Base-by-base conservation (phyloP, 768 basidiomycete genomes). In the Hygrocybe punicea region DNA sequence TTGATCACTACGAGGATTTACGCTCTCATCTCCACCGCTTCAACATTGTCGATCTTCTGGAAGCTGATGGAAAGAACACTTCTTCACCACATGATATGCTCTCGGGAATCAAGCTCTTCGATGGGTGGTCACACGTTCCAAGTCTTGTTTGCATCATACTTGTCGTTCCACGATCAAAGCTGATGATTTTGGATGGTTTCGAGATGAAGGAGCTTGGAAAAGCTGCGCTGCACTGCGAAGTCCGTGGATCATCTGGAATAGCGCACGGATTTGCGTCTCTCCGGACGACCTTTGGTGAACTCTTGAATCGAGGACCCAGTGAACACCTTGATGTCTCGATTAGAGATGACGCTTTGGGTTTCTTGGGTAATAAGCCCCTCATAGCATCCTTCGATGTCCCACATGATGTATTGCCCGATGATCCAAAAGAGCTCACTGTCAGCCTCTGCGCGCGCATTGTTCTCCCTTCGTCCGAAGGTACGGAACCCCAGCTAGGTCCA, bases 341-440 rank as follows among this genome's bases (percentile, higher is more conserved):
- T 2, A 76, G 77, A 10, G 57, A 51, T 5, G 75, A 73, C 14
- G 54, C 70, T 0, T 56, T 77, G 47, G 40, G 40, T 21, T 10
- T 44, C 4, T 21, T 44, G 40, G 40, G 40, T 11, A 4, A 44
- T 44, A 10, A 44, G 40, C 40, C 40, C 40, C 40, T 44, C 10
- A 64, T 78, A 16, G 67, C 70, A 7, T 71, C 71, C 1, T 76
- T 78, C 46, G 68, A 67, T 35, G 61, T 72, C n/a, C 67, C 76
- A 1, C 56, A 65, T 0, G 71, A 67, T 67, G 59, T 72, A 23
- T 63, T 78, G 21, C 65, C 63, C 1, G n/a, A 49, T 49, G 47
- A 44, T 44, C 40, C 40, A 44, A 44, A 44, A 10, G 40, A 44
- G 40, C 40, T 11, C 3, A 44, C 4, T 11, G 40, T 44, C 40